Evolutionary conservation across 2,329 filamentous ascomycete genomes (phyloP), one percentile per base, ranked within the genome.

Genomic region (Trematosphaeria pertusa): DNA sequence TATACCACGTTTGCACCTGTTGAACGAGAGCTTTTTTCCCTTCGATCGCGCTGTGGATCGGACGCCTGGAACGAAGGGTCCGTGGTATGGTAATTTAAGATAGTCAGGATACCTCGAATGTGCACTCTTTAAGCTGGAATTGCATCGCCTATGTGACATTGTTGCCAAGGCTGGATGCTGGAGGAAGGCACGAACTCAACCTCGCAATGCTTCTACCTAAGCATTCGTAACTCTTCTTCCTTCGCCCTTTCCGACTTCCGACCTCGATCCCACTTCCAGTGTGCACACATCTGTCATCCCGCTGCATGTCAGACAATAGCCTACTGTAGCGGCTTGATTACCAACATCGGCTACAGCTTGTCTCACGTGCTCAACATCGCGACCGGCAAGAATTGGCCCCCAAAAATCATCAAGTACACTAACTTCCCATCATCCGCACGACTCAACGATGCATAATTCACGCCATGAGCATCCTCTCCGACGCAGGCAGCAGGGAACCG

Each of bases 81-180:
- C 58, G 56, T 61, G 46, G 55, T 28, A 28, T n/a, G n/a, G 12
- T 64, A 65, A 65, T 67, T 62, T 58, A 63, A 51, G 55, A 58
- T 56, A 61, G 56, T 57, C 36, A 39, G 39, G 43, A 45, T 45
- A 45, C 43, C 43, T 45, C 26, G 26, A 32, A 43, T 43, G 40
- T 26, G 40, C 40, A 43, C 20, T 22, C 22, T 19, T 36, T 46
- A 10, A 28, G 12, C n/a, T n/a, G n/a, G n/a, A n/a, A n/a, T n/a
- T n/a, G n/a, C n/a, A n/a, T n/a, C n/a, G n/a, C n/a, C n/a, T n/a
- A n/a, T n/a, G n/a, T n/a, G n/a, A n/a, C n/a, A n/a, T n/a, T n/a
- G n/a, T n/a, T n/a, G n/a, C n/a, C n/a, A n/a, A n/a, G n/a, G n/a
- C n/a, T n/a, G n/a, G n/a, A n/a, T n/a, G n/a, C n/a, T n/a, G n/a